These are phyloP conservation scores for Hypomontagnella monticulosa DNA, from an alignment of 495 filamentous ascomycete genomes.

Conservation along the genomic window DNA sequence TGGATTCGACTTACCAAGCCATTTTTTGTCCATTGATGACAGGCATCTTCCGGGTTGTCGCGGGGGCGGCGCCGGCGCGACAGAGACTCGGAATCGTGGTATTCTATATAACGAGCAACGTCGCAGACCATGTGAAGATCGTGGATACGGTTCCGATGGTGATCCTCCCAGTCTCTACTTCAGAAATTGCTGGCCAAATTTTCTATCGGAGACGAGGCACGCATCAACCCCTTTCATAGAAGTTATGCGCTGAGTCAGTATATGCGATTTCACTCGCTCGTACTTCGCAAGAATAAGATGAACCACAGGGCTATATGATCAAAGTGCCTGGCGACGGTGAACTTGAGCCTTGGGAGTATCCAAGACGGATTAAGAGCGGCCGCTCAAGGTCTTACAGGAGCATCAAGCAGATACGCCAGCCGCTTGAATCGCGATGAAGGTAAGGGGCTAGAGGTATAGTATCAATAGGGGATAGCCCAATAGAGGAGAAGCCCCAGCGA, in stretches of 20 bases:
- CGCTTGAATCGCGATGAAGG: conserved; percentile 7
- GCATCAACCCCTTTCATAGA: conserved; percentile 2
- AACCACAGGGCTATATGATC: conserved; percentile 8
- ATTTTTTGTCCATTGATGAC: conserved; percentile 67
- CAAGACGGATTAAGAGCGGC: conserved; percentile 9
- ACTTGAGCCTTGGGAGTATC: conserved; percentile 16
- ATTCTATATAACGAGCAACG: conserved; percentile 3
- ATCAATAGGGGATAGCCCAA: conserved; percentile 15
- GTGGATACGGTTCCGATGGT: not conserved
- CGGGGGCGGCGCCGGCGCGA: conserved; percentile 15
- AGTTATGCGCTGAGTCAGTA: conserved; percentile 2
- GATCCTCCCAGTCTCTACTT: conserved; percentile 5
- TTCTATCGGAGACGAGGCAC: not conserved
- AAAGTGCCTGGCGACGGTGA: conserved; percentile 24
- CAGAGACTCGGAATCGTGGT: conserved; percentile 7
- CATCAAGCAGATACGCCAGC: conserved; percentile 9
- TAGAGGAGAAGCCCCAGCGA: conserved; percentile 1
- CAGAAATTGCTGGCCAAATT: conserved; percentile 12
- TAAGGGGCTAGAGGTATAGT: conserved; percentile 9
- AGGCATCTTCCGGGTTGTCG: conserved; percentile 55
- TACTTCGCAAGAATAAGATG: conserved; percentile 5
- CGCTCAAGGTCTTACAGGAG: conserved; percentile 14
- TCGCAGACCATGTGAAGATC: conserved; percentile 17
- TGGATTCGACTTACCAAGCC: conserved; percentile 61
- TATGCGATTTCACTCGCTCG: conserved; percentile 9